phyloP scores from a whole-genome alignment of 2,329 filamentous ascomycete species.

The Ceratocystis papillata region DNA sequence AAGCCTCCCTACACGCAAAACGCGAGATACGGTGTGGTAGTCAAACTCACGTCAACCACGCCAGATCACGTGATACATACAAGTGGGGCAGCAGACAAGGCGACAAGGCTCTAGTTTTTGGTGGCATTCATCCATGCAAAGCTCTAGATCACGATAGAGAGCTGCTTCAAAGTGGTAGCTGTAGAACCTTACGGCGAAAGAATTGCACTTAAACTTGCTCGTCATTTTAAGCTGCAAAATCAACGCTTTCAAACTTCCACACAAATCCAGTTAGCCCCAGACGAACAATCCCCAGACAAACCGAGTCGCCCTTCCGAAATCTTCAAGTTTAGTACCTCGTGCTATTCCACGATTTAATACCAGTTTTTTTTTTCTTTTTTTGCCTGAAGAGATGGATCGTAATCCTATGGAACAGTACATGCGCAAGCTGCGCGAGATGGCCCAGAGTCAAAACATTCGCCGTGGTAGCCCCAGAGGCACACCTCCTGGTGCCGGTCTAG shows the following conservation, averaged over 20 bases:
- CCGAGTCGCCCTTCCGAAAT: constrained; percentile 8
- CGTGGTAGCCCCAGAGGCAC: constrained; percentile 37
- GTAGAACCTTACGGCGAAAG: constrained; percentile 16
- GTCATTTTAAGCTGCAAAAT: background rate
- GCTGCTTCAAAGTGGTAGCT: constrained; percentile 1
- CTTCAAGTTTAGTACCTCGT: background rate
- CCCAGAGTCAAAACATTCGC: constrained; percentile 34
- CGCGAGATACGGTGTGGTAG: background rate
- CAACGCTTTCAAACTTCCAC: too few species aligned
- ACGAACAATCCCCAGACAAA: background rate
- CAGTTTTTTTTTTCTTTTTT: background rate
- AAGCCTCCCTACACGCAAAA: constrained; percentile 1
- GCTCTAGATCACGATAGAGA: background rate
- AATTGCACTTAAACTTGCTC: background rate
- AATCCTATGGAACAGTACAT: constrained; percentile 42
- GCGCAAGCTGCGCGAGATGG: constrained; percentile 41
- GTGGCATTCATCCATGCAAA: background rate
- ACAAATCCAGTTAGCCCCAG: background rate
- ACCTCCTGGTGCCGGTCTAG: constrained; percentile 32
- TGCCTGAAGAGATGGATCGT: constrained; percentile 25
- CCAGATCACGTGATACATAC: constrained; percentile 13
- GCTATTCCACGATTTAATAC: background rate
- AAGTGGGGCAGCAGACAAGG: constrained; percentile 8
- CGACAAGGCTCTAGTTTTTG: background rate
- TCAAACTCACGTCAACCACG: constrained; percentile 9